Base-by-base conservation (phyloP, 2,329 filamentous ascomycete species). In the Epichloe gansuensis region DNA sequence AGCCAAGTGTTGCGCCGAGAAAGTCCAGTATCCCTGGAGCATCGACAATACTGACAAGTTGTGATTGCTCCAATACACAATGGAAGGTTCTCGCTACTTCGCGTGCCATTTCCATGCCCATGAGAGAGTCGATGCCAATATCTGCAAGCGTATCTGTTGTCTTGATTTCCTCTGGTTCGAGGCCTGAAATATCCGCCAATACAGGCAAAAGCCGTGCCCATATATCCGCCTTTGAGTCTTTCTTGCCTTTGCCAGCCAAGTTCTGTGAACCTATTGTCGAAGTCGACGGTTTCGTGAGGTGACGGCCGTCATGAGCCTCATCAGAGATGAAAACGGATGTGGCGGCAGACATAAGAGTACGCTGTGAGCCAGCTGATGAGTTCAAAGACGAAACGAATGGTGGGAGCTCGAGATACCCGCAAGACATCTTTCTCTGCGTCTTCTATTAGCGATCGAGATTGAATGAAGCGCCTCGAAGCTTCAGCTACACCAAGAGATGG, bases 121-220 rank as follows among this genome's bases (percentile, higher is more conserved):
- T 71, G 0, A 77, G 63, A 0, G 74, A 77, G 59, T 77, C 74
- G 35, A 77, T 74, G 1, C 74, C 74, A 3, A 75, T 52, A 41
- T 75, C 70, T 6, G 63, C 65, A n/a, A 76, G 62, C 15, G 64
- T 55, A 6, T 60, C 59, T 17, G 69, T 64, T 28, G 59, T 50
- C 34, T 65, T 62, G 15, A 75, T 68, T 31, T 73, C 69, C 4
- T 60, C 52, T 0, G 58, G 28, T 23, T 71, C 68, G 5, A 72
- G 51, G 25, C 70, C 68, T 2, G 67, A 67, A 0, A 70, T 53
- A 2, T 67, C 57, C 3, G 57, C 58, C 1, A 63, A 41, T 6
- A 64, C 34, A 9, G 54, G 44, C 35, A 50, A 53, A 5, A 64
- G 52, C 37, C 55, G 51, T 13, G 25, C 7, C 9, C 12, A 11